These are phyloP conservation scores for Colletotrichum sp. DNA, from an alignment of 2,329 filamentous ascomycete genomes.

Conservation along the genomic window DNA sequence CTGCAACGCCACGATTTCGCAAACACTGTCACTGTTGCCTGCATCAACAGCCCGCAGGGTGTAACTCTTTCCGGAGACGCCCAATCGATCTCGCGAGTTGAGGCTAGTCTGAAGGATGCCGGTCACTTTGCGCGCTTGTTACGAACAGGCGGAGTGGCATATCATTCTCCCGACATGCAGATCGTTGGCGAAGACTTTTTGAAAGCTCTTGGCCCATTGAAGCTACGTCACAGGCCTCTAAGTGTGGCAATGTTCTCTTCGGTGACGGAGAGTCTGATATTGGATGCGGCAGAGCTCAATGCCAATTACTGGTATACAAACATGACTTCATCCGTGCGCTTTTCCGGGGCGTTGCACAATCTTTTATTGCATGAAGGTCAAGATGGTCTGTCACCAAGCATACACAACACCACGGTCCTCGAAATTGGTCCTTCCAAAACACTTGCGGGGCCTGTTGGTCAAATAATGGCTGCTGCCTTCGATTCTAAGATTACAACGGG, in stretches of 20 bases:
- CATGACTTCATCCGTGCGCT: constrained; percentile 7
- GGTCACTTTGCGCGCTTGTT: background rate
- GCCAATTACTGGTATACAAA: constrained; percentile 3
- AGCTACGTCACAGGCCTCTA: background rate
- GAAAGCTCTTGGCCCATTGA: background rate
- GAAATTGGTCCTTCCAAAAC: constrained; percentile 33
- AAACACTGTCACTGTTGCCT: constrained; percentile 31
- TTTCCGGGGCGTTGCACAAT: constrained; percentile 35
- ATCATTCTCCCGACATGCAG: constrained; percentile 11
- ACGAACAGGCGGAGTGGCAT: background rate
- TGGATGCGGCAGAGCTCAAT: background rate
- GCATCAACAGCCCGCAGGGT: constrained; percentile 57
- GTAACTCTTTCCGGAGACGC: constrained; percentile 56
- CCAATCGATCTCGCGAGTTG: constrained; percentile 40
- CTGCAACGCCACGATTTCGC: background rate
- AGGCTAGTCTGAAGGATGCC: constrained; percentile 31
- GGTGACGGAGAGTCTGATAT: background rate
- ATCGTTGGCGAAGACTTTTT: background rate
- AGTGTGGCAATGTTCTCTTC: constrained; percentile 32
- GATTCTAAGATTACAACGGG: background rate
- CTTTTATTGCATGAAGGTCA: constrained; percentile 23
- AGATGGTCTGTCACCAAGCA: background rate
- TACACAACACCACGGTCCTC: constrained; percentile 16
- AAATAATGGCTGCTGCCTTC: constrained; percentile 11
- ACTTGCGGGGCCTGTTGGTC: constrained; percentile 31